These are phyloP conservation scores for Physcia stellaris DNA, from an alignment of 495 filamentous ascomycete genomes.

Conservation along the genomic window DNA sequence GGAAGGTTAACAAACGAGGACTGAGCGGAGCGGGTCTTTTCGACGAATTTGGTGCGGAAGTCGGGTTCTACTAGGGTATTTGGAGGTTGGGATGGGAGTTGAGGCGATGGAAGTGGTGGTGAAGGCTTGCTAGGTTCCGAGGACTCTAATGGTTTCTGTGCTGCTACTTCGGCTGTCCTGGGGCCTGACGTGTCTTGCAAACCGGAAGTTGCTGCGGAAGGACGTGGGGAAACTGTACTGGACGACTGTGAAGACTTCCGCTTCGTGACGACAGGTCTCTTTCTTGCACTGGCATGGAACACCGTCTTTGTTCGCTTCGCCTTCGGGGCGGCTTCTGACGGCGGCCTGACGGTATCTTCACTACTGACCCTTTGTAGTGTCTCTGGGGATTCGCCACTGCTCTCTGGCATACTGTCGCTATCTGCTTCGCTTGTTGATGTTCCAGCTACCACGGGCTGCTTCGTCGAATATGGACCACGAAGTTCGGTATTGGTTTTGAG, in stretches of 20 bases:
- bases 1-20: constrained; percentile 8
- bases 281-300: constrained; percentile 21
- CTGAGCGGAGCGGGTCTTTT: constrained; percentile 7
- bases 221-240: constrained; percentile 14
- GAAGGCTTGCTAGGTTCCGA: neutral
- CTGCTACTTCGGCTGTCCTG: neutral
- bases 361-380: neutral
- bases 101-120: neutral
- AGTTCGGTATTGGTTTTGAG: neutral
- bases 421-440: neutral
- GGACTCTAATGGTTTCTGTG: neutral
- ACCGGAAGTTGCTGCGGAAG: neutral
- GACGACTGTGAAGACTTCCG: constrained; percentile 29
- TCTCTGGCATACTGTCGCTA: neutral
- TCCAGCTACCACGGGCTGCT: neutral
- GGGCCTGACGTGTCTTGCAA: too few relatives aligned
- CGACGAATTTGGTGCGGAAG: constrained; percentile 10
- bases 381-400: neutral
- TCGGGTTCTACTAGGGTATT: constrained; percentile 11
- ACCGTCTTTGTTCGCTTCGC: constrained; percentile 21
- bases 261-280: constrained; percentile 28
- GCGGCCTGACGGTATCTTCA: neutral
- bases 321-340: constrained; percentile 1
- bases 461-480: neutral
- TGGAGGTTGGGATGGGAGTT: neutral